Base-by-base conservation (phyloP, 331 rosid genomes). In the Quercus phellos region DNA sequence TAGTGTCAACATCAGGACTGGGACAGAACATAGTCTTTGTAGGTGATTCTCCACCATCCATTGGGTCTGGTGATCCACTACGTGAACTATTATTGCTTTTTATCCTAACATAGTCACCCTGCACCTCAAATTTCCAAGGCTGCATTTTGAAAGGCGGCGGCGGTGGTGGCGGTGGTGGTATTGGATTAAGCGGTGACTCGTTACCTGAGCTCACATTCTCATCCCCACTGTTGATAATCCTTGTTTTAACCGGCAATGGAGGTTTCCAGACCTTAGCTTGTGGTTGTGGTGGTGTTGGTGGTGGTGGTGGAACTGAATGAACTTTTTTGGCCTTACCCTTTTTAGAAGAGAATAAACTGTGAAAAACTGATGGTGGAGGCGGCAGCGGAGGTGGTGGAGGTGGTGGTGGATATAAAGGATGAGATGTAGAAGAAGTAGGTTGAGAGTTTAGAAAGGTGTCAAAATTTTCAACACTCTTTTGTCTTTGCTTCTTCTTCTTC, bases 131-230 rank as follows among this genome's bases (percentile, higher is more conserved):
- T 85, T 82, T 87, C 94, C 83, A 81, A 3, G 75, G 87, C 21
- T 82, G 90, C 71, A 87, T 72, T n/a, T 81, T 86, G 78, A 92
- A 94, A 0, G 93, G 96, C 0, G 96, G 97, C 0, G 86, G 90
- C 0, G 93, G 97, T 0, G 98, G 98, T 0, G 97, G 94, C 0
- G 97, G 92, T 0, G 89, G 95, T 0, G 98, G 97, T 26, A 88
- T 87, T 60, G 87, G 77, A 42, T 29, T 78, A 74, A 86, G 60
- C 1, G 96, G 93, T 0, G 98, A 94, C 70, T 85, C 90, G 5
- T 86, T 84, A 6, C 94, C 94, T 3, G 50, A 54, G 53, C 27
- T 51, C 12, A 70, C 70, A 35, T 58, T 85, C 10, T 86, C 87
- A 2, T 88, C 84, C 66, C 29, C 78, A 0, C 55, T 12, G 58